Evolutionary conservation across 2,329 filamentous ascomycete genomes (phyloP), one percentile per base, ranked within the genome.

Genomic region (Clonostachys byssicola): DNA sequence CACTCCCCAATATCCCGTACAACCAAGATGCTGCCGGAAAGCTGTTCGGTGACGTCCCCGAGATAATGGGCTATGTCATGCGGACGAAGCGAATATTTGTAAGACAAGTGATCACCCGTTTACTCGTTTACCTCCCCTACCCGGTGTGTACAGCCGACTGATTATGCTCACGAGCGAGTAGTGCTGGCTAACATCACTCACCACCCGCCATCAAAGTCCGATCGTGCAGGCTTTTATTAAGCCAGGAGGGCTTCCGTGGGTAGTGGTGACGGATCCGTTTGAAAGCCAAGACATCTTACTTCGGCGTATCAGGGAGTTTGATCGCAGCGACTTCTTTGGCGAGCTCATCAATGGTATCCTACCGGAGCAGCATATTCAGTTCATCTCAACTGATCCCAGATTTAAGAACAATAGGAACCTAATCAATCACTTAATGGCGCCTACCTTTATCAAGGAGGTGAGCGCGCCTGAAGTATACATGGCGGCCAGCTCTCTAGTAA

Each of bases 141-240:
- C 23, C 8, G 3, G 8, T 30, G 8, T 30, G 23, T 30, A 30
- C 23, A 18, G 16, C 9, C n/a, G 34, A 38, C 36, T 34, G 60
- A 18, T 40, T 40, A 41, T 43, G 33, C 43, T 34, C 48, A 49
- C 40, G 48, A 45, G 43, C 49, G 45, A 50, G 53, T 40, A 4
- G 59, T 61, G 56, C 49, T 64, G 61, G 62, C 52, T 64, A 16
- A 61, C 59, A 5, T 65, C 63, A n/a, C 51, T 65, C 12, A 60
- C 57, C 4, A 48, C 48, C 17, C 58, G 59, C 10, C 59, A 67
- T 40, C 54, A 68, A 9, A 66, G 64, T n/a, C 70, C 72, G 1
- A 64, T 77, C 47, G 54, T 70, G 7, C 75, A 79, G 50, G 58
- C 70, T 5, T 77, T 77, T 53, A 54, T 74, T 47, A 59, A 61